phyloP scores from a whole-genome alignment of 2,329 filamentous ascomycete species.

The Pseudocercospora musae region DNA sequence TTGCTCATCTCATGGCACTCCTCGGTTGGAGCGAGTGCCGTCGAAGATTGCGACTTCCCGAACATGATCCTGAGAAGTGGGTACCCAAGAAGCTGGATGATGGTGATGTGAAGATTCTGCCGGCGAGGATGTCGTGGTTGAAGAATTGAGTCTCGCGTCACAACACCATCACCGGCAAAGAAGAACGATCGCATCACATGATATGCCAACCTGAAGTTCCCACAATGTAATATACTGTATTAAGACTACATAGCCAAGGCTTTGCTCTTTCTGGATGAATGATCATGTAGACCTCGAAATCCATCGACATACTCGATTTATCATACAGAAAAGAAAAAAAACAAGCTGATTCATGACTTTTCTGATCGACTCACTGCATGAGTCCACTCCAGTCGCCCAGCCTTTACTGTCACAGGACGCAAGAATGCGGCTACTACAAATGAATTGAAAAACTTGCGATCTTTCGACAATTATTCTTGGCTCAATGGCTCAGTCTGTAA shows the following conservation, averaged over 20 bases:
- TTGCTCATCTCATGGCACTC: slow-evolving; percentile 53
- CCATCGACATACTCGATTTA: too few relatives aligned
- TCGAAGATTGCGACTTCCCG: slow-evolving; percentile 29
- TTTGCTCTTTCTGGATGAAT: too few relatives aligned
- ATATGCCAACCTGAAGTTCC: neutral
- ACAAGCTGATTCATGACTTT: neutral
- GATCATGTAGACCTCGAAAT: too few relatives aligned
- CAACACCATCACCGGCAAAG: neutral
- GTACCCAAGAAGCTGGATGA: neutral
- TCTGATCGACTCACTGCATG: neutral
- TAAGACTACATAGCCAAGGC: too few relatives aligned
- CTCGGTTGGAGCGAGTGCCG: slow-evolving; percentile 53
- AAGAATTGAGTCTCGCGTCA: neutral
- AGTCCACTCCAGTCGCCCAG: too few relatives aligned
- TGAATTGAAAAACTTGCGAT: too few relatives aligned
- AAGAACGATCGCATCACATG: neutral
- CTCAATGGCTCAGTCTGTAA: too few relatives aligned
- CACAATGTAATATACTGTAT: neutral
- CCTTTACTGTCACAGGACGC: too few relatives aligned
- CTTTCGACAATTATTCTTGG: too few relatives aligned
- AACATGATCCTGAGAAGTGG: neutral
- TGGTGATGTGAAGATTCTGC: neutral
- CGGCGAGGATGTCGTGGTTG: neutral
- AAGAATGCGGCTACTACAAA: too few relatives aligned
- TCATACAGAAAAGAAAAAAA: neutral